Percentiles rank a stretch among this genome's conserved stretches.
Conservation (phyloP, 257 asterid species). For the Penstemon davidsonii region DNA sequence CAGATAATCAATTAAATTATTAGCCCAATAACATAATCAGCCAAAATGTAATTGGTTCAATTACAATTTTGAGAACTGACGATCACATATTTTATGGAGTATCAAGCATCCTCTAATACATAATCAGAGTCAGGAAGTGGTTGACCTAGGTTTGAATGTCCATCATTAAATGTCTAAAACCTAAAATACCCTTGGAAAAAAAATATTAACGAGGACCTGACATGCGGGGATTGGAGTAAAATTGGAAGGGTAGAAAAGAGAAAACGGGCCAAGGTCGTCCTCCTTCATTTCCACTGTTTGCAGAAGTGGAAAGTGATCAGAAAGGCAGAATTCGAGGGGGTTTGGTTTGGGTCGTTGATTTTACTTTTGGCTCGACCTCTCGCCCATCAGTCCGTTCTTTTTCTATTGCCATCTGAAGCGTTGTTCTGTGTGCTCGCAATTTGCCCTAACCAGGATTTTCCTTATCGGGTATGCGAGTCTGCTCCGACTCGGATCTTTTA, state of each 20-base stretch:
- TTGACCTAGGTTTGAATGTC: no score
- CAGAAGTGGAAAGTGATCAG: constrained; percentile 1
- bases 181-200: no score
- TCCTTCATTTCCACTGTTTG: not conserved
- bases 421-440: not conserved
- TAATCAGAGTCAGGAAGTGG: no score
- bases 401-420: constrained; percentile 18
- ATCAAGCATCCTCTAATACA: no score
- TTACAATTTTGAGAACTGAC: no score
- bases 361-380: constrained; percentile 16
- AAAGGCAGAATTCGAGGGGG: constrained; percentile 18
- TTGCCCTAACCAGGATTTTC: constrained; percentile 19
- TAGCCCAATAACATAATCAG: no score
- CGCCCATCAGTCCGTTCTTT: not conserved
- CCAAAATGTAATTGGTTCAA: no score
- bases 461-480: constrained; percentile 19
- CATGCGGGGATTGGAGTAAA: not conserved
- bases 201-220: not conserved
- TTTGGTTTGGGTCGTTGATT: constrained; percentile 18
- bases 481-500: constrained; percentile 1
- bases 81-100: no score
- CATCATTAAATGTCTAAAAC: no score
- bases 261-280: constrained; percentile 11
- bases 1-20: no score
- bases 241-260: constrained; percentile 27